These are phyloP conservation scores for Mucor indicus DNA, from an alignment of 371 early-diverging fungal genomes.

Conservation along the genomic window DNA sequence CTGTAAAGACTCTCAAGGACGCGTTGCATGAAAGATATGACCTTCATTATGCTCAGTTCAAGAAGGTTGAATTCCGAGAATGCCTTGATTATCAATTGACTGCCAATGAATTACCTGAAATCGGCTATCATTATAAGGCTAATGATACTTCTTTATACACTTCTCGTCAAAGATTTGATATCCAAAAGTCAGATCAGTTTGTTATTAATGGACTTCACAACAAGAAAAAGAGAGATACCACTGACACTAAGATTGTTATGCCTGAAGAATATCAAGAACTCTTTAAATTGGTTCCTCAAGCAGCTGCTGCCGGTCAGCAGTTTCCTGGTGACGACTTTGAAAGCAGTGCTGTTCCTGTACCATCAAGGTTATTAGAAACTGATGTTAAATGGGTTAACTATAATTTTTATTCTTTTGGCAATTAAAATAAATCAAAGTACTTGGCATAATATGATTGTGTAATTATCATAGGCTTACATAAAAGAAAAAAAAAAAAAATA, in stretches of 20 bases:
- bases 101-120: conserved; percentile 25
- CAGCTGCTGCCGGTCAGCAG: conserved; percentile 16
- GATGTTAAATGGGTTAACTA: conserved; percentile 23
- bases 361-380: conserved; percentile 19
- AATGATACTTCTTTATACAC: conserved; percentile 3
- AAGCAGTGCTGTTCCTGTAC: conserved; percentile 21
- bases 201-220: conserved; percentile 2
- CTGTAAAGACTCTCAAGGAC: conserved; percentile 28
- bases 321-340: conserved; percentile 25
- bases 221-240: not conserved
- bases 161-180: not conserved
- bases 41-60: conserved; percentile 24
- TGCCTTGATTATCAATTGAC: conserved; percentile 23
- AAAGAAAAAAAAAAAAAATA: too few relatives aligned
- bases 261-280: conserved; percentile 17
- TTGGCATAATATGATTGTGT: too few relatives aligned
- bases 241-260: not conserved
- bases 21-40: conserved; percentile 37
- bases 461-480: too few relatives aligned
- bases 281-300: conserved; percentile 21
- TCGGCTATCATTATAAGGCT: conserved; percentile 13
- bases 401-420: conserved; percentile 25
- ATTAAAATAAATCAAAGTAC: conserved; percentile 4
- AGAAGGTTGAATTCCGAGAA: conserved; percentile 27
- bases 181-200: not conserved